These are phyloP conservation scores for Eucalyptus microcorys DNA, from an alignment of 345 rosid species.

Conservation along the genomic window DNA sequence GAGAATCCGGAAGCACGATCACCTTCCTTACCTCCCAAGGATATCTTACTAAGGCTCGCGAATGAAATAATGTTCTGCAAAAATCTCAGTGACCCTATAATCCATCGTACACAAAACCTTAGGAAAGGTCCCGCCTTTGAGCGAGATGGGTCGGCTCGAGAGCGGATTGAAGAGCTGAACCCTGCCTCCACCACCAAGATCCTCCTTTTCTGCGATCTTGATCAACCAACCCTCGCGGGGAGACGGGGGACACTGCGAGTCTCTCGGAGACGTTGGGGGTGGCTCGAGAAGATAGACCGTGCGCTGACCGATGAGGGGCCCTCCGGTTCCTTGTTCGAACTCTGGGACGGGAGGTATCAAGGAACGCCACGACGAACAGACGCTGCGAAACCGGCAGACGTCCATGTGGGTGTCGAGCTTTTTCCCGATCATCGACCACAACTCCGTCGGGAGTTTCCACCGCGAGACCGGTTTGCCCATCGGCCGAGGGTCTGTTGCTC, in stretches of 20 bases:
- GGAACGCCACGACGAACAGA: constrained; percentile 10
- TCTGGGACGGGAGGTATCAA: background rate
- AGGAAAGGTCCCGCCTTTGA: background rate
- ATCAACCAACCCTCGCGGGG: constrained; percentile 1
- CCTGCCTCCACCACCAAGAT: background rate
- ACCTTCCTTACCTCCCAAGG: background rate
- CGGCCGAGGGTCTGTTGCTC: background rate
- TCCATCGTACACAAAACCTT: background rate
- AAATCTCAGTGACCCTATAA: constrained; percentile 2
- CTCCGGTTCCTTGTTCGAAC: too few relatives aligned
- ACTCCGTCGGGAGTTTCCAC: background rate
- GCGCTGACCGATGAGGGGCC: background rate
- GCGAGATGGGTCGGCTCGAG: background rate
- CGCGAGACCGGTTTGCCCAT: background rate
- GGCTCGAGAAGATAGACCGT: background rate
- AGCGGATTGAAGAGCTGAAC: background rate
- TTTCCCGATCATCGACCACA: background rate
- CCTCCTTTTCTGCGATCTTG: background rate
- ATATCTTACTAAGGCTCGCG: background rate
- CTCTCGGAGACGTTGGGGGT: background rate
- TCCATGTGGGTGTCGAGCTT: constrained; percentile 1
- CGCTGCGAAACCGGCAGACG: background rate
- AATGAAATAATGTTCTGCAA: background rate
- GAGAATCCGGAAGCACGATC: background rate
- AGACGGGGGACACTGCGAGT: background rate